A percentile compares a stretch with the other conserved stretches of the same genome.
These are phyloP conservation scores for Striga hermonthica DNA, from an alignment of 305 asterid genomes.

Conservation along the genomic window DNA sequence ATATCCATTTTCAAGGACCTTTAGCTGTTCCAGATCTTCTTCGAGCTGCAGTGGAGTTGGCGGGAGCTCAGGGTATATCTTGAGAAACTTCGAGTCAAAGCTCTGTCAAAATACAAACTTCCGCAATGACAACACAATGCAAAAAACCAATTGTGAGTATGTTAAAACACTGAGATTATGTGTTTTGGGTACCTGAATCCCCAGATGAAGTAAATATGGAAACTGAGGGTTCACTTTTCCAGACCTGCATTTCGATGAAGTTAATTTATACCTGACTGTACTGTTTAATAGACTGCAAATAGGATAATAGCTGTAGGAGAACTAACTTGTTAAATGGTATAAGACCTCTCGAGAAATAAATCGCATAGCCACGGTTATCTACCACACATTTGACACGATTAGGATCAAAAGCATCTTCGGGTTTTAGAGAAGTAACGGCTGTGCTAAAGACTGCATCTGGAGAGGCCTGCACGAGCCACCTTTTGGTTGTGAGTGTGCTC, in stretches of 20 bases:
- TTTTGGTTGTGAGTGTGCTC: not conserved
- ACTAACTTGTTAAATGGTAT: constrained; percentile 69
- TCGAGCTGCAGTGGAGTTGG: constrained; percentile 90
- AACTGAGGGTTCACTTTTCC: constrained; percentile 70
- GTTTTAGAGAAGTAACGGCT: constrained; percentile 74
- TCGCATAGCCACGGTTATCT: constrained; percentile 73
- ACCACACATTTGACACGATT: constrained; percentile 86
- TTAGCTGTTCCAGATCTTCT: constrained; percentile 95
- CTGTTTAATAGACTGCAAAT: no score
- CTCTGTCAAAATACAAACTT: constrained; percentile 46
- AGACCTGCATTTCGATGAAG: constrained; percentile 44
- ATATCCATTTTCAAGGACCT: constrained; percentile 95
- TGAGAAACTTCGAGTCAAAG: constrained; percentile 77
- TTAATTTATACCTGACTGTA: no score
- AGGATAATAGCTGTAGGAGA: constrained; percentile 5
- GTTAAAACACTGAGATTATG: not conserved
- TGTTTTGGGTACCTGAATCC: constrained; percentile 65
- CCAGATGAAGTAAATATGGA: constrained; percentile 92
- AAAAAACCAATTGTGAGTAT: constrained; percentile 22
- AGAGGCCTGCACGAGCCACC: constrained; percentile 55
- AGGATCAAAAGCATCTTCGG: constrained; percentile 85
- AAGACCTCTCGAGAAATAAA: constrained; percentile 78
- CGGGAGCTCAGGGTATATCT: constrained; percentile 63
- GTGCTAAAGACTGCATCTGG: constrained; percentile 99
- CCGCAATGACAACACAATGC: not conserved